Conservation (phyloP, 139 green algal genomes). For the Chlamydomonas sp. region DNA sequence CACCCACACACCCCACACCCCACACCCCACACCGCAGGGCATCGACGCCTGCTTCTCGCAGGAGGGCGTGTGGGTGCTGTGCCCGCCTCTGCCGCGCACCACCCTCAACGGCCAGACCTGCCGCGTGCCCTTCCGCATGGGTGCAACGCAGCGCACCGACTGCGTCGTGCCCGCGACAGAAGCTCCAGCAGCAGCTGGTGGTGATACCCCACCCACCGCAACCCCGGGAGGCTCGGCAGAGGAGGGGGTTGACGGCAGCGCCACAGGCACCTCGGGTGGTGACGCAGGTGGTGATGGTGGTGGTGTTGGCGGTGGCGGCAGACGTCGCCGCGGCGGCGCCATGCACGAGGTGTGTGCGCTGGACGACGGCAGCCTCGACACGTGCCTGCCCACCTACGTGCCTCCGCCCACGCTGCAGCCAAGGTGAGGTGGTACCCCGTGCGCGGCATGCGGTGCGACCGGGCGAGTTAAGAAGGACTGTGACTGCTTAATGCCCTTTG, state of each 20-base stretch:
- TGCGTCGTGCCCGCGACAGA: neutral
- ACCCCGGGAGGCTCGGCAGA: neutral
- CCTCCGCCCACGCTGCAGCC: constrained; percentile 29
- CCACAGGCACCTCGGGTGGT: neutral
- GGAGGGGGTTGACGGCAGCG: neutral
- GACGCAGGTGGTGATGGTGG: neutral
- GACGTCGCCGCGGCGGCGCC: neutral
- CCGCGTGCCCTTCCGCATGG: constrained; percentile 30
- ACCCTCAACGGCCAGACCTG: constrained; percentile 12
- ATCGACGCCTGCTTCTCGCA: constrained; percentile 19
- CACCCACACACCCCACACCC: too few species aligned
- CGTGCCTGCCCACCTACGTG: constrained; percentile 17
- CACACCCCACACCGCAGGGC: neutral
- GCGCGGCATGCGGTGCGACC: neutral
- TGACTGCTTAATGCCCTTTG: too few species aligned
- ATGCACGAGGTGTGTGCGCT: constrained; percentile 1
- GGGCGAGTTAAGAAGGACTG: too few species aligned
- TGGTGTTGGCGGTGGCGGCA: neutral
- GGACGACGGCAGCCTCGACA: neutral
- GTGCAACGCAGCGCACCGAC: neutral
- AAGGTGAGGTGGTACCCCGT: neutral
- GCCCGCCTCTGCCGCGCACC: constrained; percentile 16
- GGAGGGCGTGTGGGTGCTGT: constrained; percentile 29
- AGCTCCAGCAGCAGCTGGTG: neutral
- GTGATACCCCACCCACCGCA: neutral